Conservation (phyloP, 352 stramenopile genomes). For the Phytophthora pseudosyringae region DNA sequence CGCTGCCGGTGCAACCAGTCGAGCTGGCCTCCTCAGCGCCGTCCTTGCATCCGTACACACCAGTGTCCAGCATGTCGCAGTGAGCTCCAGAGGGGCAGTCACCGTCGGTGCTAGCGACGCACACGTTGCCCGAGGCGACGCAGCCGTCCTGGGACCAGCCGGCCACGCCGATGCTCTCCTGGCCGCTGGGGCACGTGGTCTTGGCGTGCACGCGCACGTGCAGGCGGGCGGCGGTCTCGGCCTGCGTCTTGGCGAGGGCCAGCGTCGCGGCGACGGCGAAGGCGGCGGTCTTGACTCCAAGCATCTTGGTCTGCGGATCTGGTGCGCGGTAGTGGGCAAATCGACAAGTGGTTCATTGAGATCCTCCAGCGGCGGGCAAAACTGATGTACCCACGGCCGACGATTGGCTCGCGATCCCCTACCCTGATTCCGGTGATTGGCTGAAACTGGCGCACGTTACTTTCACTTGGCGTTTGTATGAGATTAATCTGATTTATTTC, state of each 20-base stretch:
- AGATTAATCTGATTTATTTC: conserved; percentile 27
- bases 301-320: conserved; percentile 30
- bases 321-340: conserved; percentile 20
- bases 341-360: conserved; percentile 29
- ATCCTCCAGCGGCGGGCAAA: conserved; percentile 1
- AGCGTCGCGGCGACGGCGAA: conserved; percentile 32
- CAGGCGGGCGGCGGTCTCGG: conserved; percentile 34
- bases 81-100: conserved; percentile 28
- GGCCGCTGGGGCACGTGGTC: conserved; percentile 24
- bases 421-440: conserved; percentile 5
- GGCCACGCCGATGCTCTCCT: conserved; percentile 26
- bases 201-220: conserved; percentile 39
- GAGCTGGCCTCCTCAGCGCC: conserved; percentile 10
- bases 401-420: conserved; percentile 17
- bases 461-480: conserved; percentile 29
- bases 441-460: conserved; percentile 8
- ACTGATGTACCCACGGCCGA: conserved; percentile 12
- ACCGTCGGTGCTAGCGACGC: conserved; percentile 28
- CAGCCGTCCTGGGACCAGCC: conserved; percentile 22
- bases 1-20: conserved; percentile 13
- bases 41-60: conserved; percentile 34
- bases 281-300: conserved; percentile 37
- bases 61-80: conserved; percentile 33
- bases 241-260: conserved; percentile 29
- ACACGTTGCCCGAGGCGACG: conserved; percentile 12